phyloP scores from a whole-genome alignment of 805 yeast species.

The Ogataea saltuana region DNA sequence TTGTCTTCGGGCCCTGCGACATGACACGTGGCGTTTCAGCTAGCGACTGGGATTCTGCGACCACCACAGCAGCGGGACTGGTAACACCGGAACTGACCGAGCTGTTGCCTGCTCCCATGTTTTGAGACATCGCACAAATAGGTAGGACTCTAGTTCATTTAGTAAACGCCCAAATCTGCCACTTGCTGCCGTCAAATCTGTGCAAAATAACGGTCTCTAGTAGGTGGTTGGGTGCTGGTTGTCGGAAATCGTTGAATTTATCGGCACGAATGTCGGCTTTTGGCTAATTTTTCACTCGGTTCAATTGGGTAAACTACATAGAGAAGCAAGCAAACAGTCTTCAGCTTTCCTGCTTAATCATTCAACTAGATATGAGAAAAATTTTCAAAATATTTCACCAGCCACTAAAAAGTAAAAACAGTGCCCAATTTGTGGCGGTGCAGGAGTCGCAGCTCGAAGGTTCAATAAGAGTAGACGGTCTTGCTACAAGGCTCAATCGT shows the following conservation, averaged over 20 bases:
- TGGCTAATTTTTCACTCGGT: conserved; percentile 1
- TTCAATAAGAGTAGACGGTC: too few species aligned
- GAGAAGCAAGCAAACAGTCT: neutral
- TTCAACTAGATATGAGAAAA: too few species aligned
- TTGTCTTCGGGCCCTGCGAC: neutral
- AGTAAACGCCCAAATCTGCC: neutral
- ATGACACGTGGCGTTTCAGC: neutral
- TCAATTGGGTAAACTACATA: neutral
- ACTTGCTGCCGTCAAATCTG: neutral
- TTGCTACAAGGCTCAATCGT: neutral
- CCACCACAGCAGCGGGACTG: neutral
- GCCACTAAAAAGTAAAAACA: too few species aligned
- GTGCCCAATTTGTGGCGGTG: too few species aligned
- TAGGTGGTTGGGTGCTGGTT: too few species aligned
- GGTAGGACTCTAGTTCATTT: conserved; percentile 2
- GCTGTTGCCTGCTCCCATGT: conserved; percentile 3
- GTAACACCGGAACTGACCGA: neutral
- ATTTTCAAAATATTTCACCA: too few species aligned
- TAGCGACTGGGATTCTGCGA: neutral
- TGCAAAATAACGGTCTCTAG: neutral
- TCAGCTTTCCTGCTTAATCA: too few species aligned
- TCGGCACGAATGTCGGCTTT: too few species aligned
- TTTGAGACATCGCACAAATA: conserved; percentile 2
- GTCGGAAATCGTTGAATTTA: too few species aligned
- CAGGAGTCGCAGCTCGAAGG: too few species aligned